phyloP scores from a whole-genome alignment of 1,139 yeast genomes.

The Kluyveromyces sp. region DNA sequence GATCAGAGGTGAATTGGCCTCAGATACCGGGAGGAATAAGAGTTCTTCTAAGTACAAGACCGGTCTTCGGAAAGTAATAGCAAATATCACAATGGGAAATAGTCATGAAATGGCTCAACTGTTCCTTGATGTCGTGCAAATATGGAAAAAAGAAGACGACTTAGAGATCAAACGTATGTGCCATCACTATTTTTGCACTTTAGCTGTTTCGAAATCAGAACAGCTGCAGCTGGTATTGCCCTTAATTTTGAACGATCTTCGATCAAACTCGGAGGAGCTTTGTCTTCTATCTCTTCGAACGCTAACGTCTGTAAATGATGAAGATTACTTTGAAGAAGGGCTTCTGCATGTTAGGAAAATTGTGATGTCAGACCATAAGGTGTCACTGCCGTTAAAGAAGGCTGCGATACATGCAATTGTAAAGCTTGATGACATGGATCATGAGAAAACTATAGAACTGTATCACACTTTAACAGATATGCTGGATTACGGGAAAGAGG shows the following conservation, averaged over 20 bases:
- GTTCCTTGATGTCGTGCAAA: conserved; percentile 57
- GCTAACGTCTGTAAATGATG: conserved; percentile 50
- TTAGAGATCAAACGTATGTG: conserved; percentile 67
- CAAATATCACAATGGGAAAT: conserved; percentile 79
- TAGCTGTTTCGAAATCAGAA: conserved; percentile 53
- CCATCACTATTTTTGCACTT: conserved; percentile 52
- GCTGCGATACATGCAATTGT: conserved; percentile 68
- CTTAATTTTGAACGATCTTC: conserved; percentile 46
- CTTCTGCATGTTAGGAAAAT: conserved; percentile 32
- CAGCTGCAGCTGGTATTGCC: conserved; percentile 53
- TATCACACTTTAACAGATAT: conserved; percentile 43
- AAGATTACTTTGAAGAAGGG: conserved; percentile 45
- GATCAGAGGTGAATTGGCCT: conserved; percentile 31
- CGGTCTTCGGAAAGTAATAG: conserved; percentile 68
- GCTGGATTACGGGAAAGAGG: conserved; percentile 55
- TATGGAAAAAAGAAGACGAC: conserved; percentile 55
- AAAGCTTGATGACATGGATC: conserved; percentile 55
- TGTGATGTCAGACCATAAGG: conserved; percentile 44
- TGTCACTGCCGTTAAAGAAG: conserved; percentile 50
- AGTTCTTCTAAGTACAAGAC: conserved; percentile 42
- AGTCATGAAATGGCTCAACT: conserved; percentile 57
- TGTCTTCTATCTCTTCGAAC: conserved; percentile 59
- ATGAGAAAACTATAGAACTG: conserved; percentile 37
- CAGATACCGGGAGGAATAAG: conserved; percentile 28
- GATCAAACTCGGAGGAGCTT: conserved; percentile 37